phyloP scores from a whole-genome alignment of 805 yeast species.

The Danielia reshetovae region DNA sequence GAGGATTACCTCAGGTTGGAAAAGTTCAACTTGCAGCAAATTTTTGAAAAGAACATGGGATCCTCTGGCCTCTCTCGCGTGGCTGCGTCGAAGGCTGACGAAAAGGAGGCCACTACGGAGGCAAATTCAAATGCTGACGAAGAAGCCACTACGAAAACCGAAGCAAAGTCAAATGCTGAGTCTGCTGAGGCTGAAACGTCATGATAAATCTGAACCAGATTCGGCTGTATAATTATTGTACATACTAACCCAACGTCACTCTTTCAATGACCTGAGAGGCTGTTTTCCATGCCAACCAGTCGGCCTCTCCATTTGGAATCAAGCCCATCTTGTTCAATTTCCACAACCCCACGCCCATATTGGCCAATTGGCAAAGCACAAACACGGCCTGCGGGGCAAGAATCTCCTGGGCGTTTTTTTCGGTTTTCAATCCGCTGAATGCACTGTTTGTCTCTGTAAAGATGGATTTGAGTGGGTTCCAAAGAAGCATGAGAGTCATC shows the following conservation, averaged over 20 bases:
- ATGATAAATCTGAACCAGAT: too few species aligned
- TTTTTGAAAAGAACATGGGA: constrained; percentile 48
- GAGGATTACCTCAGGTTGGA: constrained; percentile 57
- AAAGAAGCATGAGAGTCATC: constrained; percentile 80
- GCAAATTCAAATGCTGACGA: not conserved
- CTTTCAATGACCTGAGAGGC: constrained; percentile 17
- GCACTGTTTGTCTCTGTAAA: constrained; percentile 47
- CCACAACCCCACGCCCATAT: constrained; percentile 75
- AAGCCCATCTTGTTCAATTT: constrained; percentile 86
- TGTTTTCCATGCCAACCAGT: constrained; percentile 87
- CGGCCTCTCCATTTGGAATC: constrained; percentile 81
- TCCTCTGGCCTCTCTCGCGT: constrained; percentile 11
- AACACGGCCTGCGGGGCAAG: constrained; percentile 46
- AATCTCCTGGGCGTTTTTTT: constrained; percentile 29
- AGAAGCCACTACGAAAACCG: not conserved
- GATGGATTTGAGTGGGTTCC: constrained; percentile 74
- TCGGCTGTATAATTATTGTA: too few species aligned
- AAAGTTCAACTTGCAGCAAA: constrained; percentile 79
- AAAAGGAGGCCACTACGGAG: not conserved
- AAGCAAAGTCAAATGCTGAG: not conserved
- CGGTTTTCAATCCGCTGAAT: constrained; percentile 48
- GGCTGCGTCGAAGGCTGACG: constrained; percentile 1
- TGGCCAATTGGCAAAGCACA: constrained; percentile 44
- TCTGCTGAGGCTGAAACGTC: too few species aligned
- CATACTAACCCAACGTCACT: constrained; percentile 2